These are phyloP conservation scores for Coix lacrymajobi DNA, from an alignment of 176 grass and related monocot genomes.

Conservation along the genomic window DNA sequence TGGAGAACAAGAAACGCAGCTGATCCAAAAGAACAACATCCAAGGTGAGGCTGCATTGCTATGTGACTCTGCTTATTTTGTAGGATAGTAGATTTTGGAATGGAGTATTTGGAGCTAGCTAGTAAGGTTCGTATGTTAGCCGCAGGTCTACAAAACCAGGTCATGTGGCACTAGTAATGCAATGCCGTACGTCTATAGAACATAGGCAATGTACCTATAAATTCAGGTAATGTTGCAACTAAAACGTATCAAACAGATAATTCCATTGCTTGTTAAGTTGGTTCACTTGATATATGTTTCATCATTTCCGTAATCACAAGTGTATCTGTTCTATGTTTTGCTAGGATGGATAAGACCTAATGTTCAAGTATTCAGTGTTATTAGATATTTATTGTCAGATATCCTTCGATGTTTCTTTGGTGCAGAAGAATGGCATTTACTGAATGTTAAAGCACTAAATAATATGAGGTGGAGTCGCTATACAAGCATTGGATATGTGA, in stretches of 20 bases:
- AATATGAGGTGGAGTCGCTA: not conserved
- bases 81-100: not conserved
- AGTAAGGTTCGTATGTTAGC: not conserved
- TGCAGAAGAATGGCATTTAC: too few species aligned
- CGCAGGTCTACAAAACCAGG: not conserved
- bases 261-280: not conserved
- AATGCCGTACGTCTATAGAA: not conserved
- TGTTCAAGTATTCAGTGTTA: too few species aligned
- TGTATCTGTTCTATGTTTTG: too few species aligned
- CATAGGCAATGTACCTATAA: not conserved
- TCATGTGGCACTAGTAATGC: not conserved
- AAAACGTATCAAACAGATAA: not conserved
- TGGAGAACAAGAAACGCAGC: constrained; percentile 1
- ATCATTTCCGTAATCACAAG: not conserved
- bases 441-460: too few species aligned
- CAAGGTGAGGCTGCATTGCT: not conserved
- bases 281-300: not conserved
- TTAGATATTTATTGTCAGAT: too few species aligned
- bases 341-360: too few species aligned
- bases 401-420: too few species aligned
- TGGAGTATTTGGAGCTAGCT: not conserved
- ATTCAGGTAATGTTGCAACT: not conserved
- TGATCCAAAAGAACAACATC: not conserved
- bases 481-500: too few species aligned
- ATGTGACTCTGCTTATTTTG: not conserved